Base-by-base conservation (phyloP, 1,139 yeast species). In the Meyerozyma sp. region DNA sequence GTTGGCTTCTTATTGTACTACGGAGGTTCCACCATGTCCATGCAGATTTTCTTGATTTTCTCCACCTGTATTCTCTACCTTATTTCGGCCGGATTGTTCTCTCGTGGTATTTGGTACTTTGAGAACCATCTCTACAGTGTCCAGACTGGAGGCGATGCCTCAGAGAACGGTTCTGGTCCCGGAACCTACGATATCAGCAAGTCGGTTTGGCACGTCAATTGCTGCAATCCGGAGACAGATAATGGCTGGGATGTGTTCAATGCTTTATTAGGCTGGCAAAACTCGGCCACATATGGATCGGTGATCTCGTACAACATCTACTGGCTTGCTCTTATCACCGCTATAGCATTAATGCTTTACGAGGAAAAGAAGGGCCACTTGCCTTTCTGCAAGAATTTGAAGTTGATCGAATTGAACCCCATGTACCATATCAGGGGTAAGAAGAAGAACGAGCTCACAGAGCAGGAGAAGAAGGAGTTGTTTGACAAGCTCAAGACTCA, bases 201-300 rank as follows among this genome's bases (percentile, higher is more conserved):
- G 48, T 75, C 85, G 13, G 87, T 91, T 2, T 91, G 98, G 98
- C 98, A 91, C 67, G 97, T 91, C 36, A 90, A 91, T 69, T 91
- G 97, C 65, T 91, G 98, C 68, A 89, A 89, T 62, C 96, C 97
- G 16, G 82, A 84, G 53, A 84, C 77, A 38, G 95, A 86, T 60
- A 91, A 91, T 32, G 93, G 95, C 49, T 91, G 96, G 96, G 89
- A 88, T 84, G 75, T 91, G 32, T 77, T 90, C 61, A 90, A 93
- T 54, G 97, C 98, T n/a, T 52, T 58, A 44, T 57, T 58, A 47
- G 62, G 62, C 32, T 59, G 63, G 63, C 62, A 59, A 46, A 59
- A 59, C 48, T 55, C 62, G 11, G 62, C 62, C 25, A 57, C 63
- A 16, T 54, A 56, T 40, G 63, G 61, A 13, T 56, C 61, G 6